Conservation (phyloP, 345 rosid species). For the Eutrema japonicum region DNA sequence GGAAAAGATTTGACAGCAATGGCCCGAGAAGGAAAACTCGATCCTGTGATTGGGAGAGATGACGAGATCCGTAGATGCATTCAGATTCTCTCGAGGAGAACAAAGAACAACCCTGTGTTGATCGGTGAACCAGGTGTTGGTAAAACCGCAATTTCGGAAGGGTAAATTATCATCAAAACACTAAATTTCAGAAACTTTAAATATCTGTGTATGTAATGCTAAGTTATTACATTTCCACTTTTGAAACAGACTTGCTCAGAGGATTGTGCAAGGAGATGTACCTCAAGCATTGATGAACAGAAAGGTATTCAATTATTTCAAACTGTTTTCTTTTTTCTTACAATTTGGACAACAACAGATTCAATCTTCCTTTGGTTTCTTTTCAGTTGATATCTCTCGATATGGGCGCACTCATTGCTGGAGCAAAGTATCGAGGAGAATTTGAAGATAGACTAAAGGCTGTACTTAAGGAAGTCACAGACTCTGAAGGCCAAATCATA, state of each 20-base stretch:
- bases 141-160: slow-evolving; percentile 98
- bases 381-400: slow-evolving; percentile 93
- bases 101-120: slow-evolving; percentile 96
- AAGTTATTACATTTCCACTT: slow-evolving; percentile 14
- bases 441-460: slow-evolving; percentile 99
- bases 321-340: neutral
- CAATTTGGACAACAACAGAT: neutral
- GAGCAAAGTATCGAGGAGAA: slow-evolving; percentile 98
- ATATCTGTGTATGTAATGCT: slow-evolving; percentile 1
- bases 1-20: slow-evolving; percentile 97
- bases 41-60: slow-evolving; percentile 98
- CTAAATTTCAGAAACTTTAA: neutral
- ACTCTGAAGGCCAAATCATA: slow-evolving; percentile 90
- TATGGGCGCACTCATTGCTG: slow-evolving; percentile 99
- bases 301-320: slow-evolving; percentile 52
- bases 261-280: slow-evolving; percentile 98
- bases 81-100: slow-evolving; percentile 97
- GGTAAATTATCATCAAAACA: slow-evolving; percentile 52
- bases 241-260: slow-evolving; percentile 91
- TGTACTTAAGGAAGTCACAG: slow-evolving; percentile 93
- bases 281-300: slow-evolving; percentile 99
- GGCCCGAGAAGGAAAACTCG: slow-evolving; percentile 97
- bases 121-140: slow-evolving; percentile 99
- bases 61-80: slow-evolving; percentile 99
- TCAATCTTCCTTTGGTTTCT: neutral